These are phyloP conservation scores for Striga hermonthica DNA, from an alignment of 305 asterid species.

Conservation along the genomic window DNA sequence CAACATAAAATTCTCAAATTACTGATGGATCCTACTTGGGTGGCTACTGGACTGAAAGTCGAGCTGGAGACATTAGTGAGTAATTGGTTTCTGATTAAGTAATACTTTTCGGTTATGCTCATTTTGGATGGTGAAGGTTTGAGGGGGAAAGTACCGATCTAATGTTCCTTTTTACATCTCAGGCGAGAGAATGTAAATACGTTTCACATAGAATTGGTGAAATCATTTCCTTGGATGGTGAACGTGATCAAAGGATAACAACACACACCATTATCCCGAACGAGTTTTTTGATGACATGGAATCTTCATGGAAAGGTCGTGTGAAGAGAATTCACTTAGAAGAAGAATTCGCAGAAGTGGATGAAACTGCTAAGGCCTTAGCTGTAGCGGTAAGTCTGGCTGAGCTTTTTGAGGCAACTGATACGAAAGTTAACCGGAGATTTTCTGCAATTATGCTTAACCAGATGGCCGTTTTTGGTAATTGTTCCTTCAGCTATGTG, in stretches of 20 bases:
- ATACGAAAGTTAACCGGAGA: too few species aligned
- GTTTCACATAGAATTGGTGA: conserved; percentile 76
- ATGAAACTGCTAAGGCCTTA: conserved; percentile 69
- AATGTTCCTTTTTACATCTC: conserved; percentile 29
- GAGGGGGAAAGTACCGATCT: neutral
- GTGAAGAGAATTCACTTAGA: conserved; percentile 85
- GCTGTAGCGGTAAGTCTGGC: conserved; percentile 63
- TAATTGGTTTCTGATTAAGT: conserved; percentile 9
- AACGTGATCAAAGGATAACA: conserved; percentile 65
- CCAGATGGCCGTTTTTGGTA: too few species aligned
- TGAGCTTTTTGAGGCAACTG: neutral
- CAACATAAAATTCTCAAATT: conserved; percentile 58
- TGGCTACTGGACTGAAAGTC: conserved; percentile 82
- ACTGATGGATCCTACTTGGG: conserved; percentile 89
- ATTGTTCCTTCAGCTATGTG: too few species aligned
- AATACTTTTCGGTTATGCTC: neutral
- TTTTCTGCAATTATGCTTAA: too few species aligned
- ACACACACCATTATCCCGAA: conserved; percentile 52
- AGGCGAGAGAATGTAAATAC: conserved; percentile 76
- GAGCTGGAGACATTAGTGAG: conserved; percentile 78
- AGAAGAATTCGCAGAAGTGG: conserved; percentile 75
- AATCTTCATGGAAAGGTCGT: conserved; percentile 93
- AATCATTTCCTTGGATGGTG: conserved; percentile 74
- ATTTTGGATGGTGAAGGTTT: conserved; percentile 3
- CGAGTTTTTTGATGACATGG: conserved; percentile 88